Evolutionary conservation across 1,284 basidiomycete species (phyloP).

Genomic region (Leccinum fallax): DNA sequence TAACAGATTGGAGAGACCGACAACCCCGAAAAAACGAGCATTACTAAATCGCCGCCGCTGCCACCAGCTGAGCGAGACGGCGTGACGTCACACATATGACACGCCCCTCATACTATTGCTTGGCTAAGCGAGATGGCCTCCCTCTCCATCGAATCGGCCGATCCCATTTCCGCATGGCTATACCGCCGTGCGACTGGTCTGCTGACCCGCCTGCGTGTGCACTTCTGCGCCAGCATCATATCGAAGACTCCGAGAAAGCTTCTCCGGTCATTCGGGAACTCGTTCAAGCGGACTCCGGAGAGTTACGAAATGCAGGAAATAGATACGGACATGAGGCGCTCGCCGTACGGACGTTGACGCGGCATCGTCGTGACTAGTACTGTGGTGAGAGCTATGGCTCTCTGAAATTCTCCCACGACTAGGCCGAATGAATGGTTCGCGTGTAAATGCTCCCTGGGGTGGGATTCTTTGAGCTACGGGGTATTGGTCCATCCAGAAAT

Average conservation of each 20-base stretch:
- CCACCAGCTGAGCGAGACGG: neutral
- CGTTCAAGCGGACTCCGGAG: neutral
- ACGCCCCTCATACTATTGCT: too few species aligned
- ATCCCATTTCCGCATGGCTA: neutral
- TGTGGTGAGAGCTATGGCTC: constrained; percentile 6
- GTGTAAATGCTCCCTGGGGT: constrained; percentile 11
- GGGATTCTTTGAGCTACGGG: too few species aligned
- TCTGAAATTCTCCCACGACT: neutral
- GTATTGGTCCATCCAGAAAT: neutral
- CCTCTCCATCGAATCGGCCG: neutral
- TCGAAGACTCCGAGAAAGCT: neutral
- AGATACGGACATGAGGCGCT: neutral
- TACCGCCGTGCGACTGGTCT: neutral
- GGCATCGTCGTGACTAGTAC: constrained; percentile 5
- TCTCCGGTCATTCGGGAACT: neutral
- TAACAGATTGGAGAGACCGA: neutral
- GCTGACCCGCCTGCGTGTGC: neutral
- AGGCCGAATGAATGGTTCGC: neutral
- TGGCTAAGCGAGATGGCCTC: neutral
- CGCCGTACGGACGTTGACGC: neutral
- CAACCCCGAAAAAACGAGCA: neutral
- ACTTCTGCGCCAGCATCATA: neutral
- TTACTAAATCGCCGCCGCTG: neutral
- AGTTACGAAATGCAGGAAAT: neutral
- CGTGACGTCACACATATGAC: neutral